These are phyloP conservation scores for Aspergillus steynii DNA, from an alignment of 495 filamentous ascomycete species.

Conservation along the genomic window DNA sequence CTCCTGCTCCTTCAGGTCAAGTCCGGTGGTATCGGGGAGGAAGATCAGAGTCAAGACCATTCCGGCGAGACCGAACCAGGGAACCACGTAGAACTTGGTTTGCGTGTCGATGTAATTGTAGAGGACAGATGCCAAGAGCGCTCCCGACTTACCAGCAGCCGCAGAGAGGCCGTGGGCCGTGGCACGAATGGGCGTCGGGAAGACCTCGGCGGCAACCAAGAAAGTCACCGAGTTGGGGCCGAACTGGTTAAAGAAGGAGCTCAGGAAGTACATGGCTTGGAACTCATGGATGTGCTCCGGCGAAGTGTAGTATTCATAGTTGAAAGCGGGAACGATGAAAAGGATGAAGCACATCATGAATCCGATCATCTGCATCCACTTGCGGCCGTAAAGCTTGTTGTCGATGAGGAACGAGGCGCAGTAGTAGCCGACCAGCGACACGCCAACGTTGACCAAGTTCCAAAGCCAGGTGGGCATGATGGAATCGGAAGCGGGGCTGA, in stretches of 20 bases:
- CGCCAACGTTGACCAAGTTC: conserved; percentile 82
- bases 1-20: conserved; percentile 93
- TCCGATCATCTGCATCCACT: conserved; percentile 88
- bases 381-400: conserved; percentile 89
- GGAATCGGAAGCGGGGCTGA: conserved; percentile 59
- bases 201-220: conserved; percentile 88
- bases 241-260: conserved; percentile 95
- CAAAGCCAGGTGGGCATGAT: conserved; percentile 87
- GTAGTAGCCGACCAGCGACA: conserved; percentile 84
- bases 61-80: conserved; percentile 87
- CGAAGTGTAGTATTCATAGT: conserved; percentile 74
- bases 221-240: conserved; percentile 91
- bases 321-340: conserved; percentile 82
- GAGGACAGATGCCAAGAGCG: conserved; percentile 76
- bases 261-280: conserved; percentile 91
- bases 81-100: conserved; percentile 81
- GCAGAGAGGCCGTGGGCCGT: conserved; percentile 89
- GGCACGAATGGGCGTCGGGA: conserved; percentile 84
- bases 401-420: conserved; percentile 77
- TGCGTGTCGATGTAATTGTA: conserved; percentile 85
- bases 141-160: conserved; percentile 79
- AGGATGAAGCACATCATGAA: conserved; percentile 85
- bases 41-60: conserved; percentile 75
- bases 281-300: conserved; percentile 69
- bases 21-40: conserved; percentile 88